Conservation (phyloP, 192 early-diverging fungal genomes). For the Umbelopsis sp. region DNA sequence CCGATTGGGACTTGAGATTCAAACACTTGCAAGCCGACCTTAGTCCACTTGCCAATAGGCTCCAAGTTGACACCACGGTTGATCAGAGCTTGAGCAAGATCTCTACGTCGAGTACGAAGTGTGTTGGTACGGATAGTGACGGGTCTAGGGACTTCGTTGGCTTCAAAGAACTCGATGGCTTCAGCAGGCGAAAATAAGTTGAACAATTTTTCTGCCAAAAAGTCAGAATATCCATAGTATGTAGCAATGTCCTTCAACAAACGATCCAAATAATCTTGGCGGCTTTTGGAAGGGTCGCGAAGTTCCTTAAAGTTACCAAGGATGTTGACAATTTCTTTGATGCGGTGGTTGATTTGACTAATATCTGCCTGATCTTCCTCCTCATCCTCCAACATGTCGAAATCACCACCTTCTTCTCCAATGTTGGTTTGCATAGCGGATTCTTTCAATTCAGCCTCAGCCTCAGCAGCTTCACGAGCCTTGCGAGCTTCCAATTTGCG, state of each 20-base stretch:
- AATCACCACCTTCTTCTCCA: conserved; percentile 65
- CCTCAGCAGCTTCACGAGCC: conserved; percentile 61
- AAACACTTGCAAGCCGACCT: conserved; percentile 95
- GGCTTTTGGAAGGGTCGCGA: conserved; percentile 72
- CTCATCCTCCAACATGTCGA: conserved; percentile 68
- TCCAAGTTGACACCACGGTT: conserved; percentile 98
- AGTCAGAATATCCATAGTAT: conserved; percentile 97
- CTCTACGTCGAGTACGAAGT: conserved; percentile 88
- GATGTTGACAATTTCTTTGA: conserved; percentile 88
- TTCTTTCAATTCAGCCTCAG: conserved; percentile 73
- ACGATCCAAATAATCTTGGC: conserved; percentile 85
- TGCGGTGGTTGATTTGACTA: conserved; percentile 79
- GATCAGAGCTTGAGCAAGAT: conserved; percentile 93
- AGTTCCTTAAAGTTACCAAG: conserved; percentile 89
- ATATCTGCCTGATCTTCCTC: conserved; percentile 62
- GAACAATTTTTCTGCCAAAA: conserved; percentile 87
- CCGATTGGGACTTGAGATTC: conserved; percentile 92
- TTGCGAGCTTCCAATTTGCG: conserved; percentile 69
- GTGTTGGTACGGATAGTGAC: conserved; percentile 98
- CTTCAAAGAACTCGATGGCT: conserved; percentile 98
- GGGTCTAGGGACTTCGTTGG: conserved; percentile 95
- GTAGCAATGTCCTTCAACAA: conserved; percentile 86
- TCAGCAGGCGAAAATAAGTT: conserved; percentile 89
- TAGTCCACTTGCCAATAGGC: conserved; percentile 98
- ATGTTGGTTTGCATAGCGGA: conserved; percentile 78